Evolutionary conservation across 2,329 filamentous ascomycete genomes (phyloP).

Genomic region (Aspergillus intermedius): DNA sequence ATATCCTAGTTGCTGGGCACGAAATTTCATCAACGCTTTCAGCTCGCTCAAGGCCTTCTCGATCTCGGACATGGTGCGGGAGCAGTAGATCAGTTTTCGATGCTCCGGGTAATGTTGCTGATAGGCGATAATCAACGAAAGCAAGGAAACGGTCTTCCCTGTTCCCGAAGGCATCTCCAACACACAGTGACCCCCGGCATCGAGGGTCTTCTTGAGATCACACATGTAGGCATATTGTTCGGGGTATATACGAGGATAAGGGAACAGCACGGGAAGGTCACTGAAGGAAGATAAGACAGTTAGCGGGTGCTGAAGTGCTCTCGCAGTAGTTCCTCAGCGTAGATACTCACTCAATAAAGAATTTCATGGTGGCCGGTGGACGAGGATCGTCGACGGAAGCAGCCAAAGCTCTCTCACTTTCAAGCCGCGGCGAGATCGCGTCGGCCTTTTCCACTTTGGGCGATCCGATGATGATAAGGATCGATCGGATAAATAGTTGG

Average conservation of each 20-base stretch:
- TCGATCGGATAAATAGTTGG: no score
- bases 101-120: slow-evolving; percentile 90
- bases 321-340: neutral
- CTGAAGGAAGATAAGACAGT: slow-evolving; percentile 27
- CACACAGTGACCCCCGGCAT: slow-evolving; percentile 90
- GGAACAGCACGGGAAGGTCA: slow-evolving; percentile 64
- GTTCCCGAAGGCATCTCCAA: slow-evolving; percentile 99
- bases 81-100: slow-evolving; percentile 96
- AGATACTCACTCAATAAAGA: slow-evolving; percentile 61
- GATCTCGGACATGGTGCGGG: slow-evolving; percentile 98
- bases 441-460: slow-evolving; percentile 25
- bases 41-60: slow-evolving; percentile 93
- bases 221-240: slow-evolving; percentile 77
- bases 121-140: slow-evolving; percentile 94
- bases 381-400: slow-evolving; percentile 11
- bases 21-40: slow-evolving; percentile 90
- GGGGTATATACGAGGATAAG: slow-evolving; percentile 68
- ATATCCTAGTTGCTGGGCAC: slow-evolving; percentile 77
- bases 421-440: slow-evolving; percentile 12
- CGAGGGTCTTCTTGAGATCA: slow-evolving; percentile 80
- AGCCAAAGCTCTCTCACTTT: slow-evolving; percentile 5
- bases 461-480: slow-evolving; percentile 26
- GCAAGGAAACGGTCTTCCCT: slow-evolving; percentile 89
- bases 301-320: neutral
- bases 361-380: slow-evolving; percentile 57